phyloP scores from a whole-genome alignment of 495 filamentous ascomycete genomes.

The Lentithecium fluviatile region DNA sequence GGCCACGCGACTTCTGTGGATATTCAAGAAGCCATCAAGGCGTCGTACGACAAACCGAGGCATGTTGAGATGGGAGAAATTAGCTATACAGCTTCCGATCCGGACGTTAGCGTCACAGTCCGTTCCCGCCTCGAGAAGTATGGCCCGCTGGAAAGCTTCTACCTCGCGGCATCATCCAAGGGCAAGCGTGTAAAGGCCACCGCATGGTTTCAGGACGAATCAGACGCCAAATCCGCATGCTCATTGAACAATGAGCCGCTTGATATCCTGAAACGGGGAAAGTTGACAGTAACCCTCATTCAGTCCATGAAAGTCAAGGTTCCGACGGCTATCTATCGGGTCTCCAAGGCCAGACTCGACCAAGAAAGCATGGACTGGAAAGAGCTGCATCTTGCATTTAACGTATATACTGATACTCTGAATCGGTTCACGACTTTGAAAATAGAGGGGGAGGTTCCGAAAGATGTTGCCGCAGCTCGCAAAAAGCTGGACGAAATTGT shows the following conservation, averaged over 20 bases:
- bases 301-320: background rate
- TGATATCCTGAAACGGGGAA: background rate
- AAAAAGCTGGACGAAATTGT: slow-evolving; percentile 36
- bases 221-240: slow-evolving; percentile 16
- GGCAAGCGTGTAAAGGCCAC: slow-evolving; percentile 29
- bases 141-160: slow-evolving; percentile 21
- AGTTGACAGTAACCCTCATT: background rate
- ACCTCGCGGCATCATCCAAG: slow-evolving; percentile 2
- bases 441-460: slow-evolving; percentile 45
- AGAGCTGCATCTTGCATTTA: background rate
- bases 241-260: slow-evolving; percentile 20
- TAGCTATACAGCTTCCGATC: slow-evolving; percentile 12
- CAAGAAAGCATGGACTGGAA: background rate
- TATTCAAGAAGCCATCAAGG: slow-evolving; percentile 17
- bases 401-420: background rate
- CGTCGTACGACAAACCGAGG: slow-evolving; percentile 17
- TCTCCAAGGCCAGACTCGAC: background rate
- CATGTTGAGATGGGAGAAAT: slow-evolving; percentile 22
- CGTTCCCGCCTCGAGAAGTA: slow-evolving; percentile 9
- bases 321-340: background rate
- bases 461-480: slow-evolving; percentile 44
- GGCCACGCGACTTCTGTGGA: slow-evolving; percentile 4
- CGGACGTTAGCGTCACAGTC: slow-evolving; percentile 10
- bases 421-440: slow-evolving; percentile 33
- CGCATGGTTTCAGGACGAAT: slow-evolving; percentile 27